Base-by-base conservation (phyloP, 1,284 basidiomycete genomes). In the Sporisorium graminicola region DNA sequence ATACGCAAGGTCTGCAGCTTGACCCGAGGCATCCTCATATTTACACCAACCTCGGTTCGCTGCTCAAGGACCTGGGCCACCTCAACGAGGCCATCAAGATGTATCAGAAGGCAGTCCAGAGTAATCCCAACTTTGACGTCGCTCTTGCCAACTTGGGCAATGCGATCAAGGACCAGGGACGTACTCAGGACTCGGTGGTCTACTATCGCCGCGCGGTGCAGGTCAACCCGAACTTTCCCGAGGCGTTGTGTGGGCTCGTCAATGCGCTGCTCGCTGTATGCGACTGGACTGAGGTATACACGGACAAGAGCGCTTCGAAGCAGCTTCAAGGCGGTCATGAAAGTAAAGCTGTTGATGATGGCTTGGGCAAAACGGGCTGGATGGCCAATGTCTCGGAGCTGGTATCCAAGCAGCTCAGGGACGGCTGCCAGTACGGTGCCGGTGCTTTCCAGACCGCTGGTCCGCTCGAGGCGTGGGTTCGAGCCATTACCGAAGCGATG, bases 131-230 rank as follows among this genome's bases (percentile, higher is more conserved):
- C 74, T 89, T 81, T 50, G 90, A 90, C 58, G 88, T 91, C 54
- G 90, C 90, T 0, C 86, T 91, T 12, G 89, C 90, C 20, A 90
- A 91, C 68, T 86, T 90, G 71, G 90, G 88, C n/a, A 91, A 90
- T 79, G 89, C 89, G 0, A 84, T 91, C 78, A 78, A 77, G 53
- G 74, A 77, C 33, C 77, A 89, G 87, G 89, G 89, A 18, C 86
- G 87, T 42, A 86, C 87, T 24, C 86, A 89, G 70, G 90, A 91
- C 59, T 88, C 89, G 18, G 87, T 91, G 56, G 84, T 85, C 18
- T 90, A 88, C 82, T 91, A 90, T 72, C 86, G 88, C 10, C 87
- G 89, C 10, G 90, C 90, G 3, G 87, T 90, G 12, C 78, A 86
- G 22, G 86, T 86, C n/a, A 90, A 90, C 64, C 88, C 89, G 4